Conservation (phyloP, 2,329 filamentous ascomycete species). For the Stachybotrys elegans region DNA sequence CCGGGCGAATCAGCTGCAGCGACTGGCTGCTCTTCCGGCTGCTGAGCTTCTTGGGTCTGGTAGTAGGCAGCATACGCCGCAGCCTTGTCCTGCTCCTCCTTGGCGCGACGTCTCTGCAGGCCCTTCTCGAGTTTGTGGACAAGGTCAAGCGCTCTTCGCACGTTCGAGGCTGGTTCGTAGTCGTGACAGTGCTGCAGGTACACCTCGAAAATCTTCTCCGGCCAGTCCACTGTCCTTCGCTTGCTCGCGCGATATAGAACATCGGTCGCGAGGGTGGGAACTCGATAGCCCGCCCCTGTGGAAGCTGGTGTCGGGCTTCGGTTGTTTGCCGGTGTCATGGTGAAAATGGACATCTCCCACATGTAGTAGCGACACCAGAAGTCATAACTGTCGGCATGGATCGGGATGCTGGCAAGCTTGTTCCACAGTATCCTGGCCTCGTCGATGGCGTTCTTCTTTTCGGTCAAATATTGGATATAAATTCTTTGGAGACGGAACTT, state of each 20-base stretch:
- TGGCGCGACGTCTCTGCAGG: conserved; percentile 58
- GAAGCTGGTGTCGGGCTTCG: conserved; percentile 48
- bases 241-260: conserved; percentile 68
- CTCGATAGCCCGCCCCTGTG: conserved; percentile 44
- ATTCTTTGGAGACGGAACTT: conserved; percentile 86
- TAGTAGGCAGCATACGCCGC: conserved; percentile 43
- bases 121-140: conserved; percentile 64
- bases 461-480: conserved; percentile 84
- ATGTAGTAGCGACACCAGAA: conserved; percentile 92
- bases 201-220: conserved; percentile 69
- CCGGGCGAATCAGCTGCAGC: conserved; percentile 31
- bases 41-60: conserved; percentile 21
- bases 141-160: conserved; percentile 69
- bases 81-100: conserved; percentile 58
- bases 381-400: conserved; percentile 73
- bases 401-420: conserved; percentile 57
- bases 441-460: conserved; percentile 72
- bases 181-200: conserved; percentile 82
- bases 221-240: conserved; percentile 64
- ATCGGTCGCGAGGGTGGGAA: conserved; percentile 69
- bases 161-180: conserved; percentile 72
- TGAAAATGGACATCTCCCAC: conserved; percentile 75
- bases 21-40: conserved; percentile 8
- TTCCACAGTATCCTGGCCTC: conserved; percentile 76
- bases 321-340: conserved; percentile 37